These are phyloP conservation scores for Mycothermus thermophilus DNA, from an alignment of 495 filamentous ascomycete genomes.

Conservation along the genomic window DNA sequence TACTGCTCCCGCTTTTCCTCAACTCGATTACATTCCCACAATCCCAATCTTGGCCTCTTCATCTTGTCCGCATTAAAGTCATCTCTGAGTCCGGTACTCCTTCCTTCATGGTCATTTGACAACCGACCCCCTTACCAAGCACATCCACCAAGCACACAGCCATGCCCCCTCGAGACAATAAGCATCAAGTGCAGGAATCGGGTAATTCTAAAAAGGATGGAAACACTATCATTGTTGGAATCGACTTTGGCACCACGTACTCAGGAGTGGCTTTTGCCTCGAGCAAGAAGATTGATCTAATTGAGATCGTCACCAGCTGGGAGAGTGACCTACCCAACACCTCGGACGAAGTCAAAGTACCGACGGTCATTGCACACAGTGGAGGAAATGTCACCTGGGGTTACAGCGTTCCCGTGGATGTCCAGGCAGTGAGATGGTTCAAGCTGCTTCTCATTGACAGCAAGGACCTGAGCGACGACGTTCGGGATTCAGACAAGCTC, in stretches of 20 bases:
- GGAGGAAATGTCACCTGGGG: conserved; percentile 13
- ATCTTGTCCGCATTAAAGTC: no score
- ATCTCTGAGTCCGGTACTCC: no score
- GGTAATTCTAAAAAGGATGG: no score
- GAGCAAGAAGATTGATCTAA: conserved; percentile 2
- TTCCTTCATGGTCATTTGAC: no score
- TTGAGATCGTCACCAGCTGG: conserved; percentile 9
- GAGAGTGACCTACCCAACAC: conserved; percentile 2
- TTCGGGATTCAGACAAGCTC: conserved; percentile 6
- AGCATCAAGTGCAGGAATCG: no score
- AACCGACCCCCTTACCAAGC: no score
- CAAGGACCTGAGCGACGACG: conserved; percentile 8
- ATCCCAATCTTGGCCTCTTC: no score
- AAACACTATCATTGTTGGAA: conserved; percentile 6
- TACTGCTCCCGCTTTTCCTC: no score
- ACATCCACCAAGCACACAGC: no score
- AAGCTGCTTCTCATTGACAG: conserved; percentile 20
- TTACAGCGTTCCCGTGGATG: conserved; percentile 8
- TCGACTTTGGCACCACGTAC: conserved; percentile 11
- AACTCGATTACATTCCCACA: no score
- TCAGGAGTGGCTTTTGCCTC: conserved; percentile 7
- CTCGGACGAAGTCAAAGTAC: conserved; percentile 10
- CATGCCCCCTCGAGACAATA: no score
- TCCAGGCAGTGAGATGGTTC: conserved; percentile 15
- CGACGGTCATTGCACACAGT: conserved; percentile 8